phyloP scores from a whole-genome alignment of 257 asterid species.

The Solanum paucissectum region DNA sequence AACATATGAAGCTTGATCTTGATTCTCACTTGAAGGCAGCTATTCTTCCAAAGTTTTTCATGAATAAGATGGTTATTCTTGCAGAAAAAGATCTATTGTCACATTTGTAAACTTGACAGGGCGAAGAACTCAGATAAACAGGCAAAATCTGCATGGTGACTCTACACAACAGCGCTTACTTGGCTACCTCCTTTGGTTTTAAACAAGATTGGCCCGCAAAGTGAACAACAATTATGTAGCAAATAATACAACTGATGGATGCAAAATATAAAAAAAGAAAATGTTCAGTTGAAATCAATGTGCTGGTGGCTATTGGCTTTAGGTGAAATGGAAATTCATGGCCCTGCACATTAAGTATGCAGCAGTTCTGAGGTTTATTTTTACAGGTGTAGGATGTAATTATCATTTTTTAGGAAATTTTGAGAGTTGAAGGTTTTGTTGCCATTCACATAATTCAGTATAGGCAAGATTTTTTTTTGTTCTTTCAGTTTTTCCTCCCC shows the following conservation, averaged over 20 bases:
- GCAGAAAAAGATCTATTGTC: not conserved
- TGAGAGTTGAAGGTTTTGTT: not conserved
- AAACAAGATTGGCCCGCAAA: not conserved
- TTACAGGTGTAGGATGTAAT: not conserved
- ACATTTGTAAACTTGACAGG: not conserved
- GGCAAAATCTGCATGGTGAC: not conserved
- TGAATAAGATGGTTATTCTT: not conserved
- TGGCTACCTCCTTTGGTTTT: not conserved
- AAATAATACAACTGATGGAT: not conserved
- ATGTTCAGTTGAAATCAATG: not conserved
- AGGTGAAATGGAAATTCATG: not conserved
- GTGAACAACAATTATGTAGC: not conserved
- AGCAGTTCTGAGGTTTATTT: not conserved
- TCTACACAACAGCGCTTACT: not conserved
- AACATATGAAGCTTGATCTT: not conserved
- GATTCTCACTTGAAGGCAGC: not conserved
- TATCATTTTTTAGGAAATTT: not conserved
- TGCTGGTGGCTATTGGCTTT: not conserved
- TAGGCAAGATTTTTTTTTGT: not conserved
- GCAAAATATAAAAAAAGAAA: not conserved
- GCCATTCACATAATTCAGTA: not conserved
- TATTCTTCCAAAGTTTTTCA: not conserved
- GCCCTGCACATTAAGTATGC: not conserved
- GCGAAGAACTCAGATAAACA: not conserved
- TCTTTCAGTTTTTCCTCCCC: not conserved